A percentile compares a stretch with the other conserved stretches of the same genome.
Evolutionary conservation across 78 protist genomes (phyloP).

Genomic region (Emiliania huxleyi): DNA sequence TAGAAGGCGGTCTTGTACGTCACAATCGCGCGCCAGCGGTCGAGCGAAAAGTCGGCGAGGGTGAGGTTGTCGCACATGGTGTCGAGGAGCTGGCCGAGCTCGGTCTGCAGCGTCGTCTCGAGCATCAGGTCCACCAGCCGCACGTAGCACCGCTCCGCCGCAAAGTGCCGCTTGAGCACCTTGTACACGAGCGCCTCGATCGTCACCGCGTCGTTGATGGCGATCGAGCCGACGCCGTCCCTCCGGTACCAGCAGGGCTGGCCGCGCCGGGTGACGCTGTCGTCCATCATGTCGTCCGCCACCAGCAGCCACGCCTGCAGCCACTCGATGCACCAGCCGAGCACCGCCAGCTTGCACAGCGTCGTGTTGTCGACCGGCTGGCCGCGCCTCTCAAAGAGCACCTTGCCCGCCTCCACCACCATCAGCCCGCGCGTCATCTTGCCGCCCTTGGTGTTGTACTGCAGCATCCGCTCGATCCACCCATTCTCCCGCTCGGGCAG

Average conservation of each 20-base stretch:
- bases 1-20: constrained; percentile 96
- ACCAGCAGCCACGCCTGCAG: constrained; percentile 67
- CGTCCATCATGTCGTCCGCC: constrained; percentile 98
- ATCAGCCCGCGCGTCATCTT: constrained; percentile 87
- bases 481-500: too few species aligned
- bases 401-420: too few species aligned
- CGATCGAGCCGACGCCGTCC: too few species aligned
- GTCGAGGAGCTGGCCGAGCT: constrained; percentile 91
- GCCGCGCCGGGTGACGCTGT: constrained; percentile 88
- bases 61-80: constrained; percentile 48
- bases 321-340: constrained; percentile 93
- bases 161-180: constrained; percentile 75
- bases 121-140: constrained; percentile 79
- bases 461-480: neutral
- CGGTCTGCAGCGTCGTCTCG: constrained; percentile 81
- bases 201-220: constrained; percentile 88
- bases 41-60: constrained; percentile 62
- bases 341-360: constrained; percentile 56
- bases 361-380: neutral
- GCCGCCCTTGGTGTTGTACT: constrained; percentile 37
- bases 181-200: constrained; percentile 78
- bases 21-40: constrained; percentile 95
- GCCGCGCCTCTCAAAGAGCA: neutral
- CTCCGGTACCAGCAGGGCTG: constrained; percentile 95
- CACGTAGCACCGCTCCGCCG: constrained; percentile 63